phyloP scores from a whole-genome alignment of 2,329 filamentous ascomycete species.

The Botrytis fabae region DNA sequence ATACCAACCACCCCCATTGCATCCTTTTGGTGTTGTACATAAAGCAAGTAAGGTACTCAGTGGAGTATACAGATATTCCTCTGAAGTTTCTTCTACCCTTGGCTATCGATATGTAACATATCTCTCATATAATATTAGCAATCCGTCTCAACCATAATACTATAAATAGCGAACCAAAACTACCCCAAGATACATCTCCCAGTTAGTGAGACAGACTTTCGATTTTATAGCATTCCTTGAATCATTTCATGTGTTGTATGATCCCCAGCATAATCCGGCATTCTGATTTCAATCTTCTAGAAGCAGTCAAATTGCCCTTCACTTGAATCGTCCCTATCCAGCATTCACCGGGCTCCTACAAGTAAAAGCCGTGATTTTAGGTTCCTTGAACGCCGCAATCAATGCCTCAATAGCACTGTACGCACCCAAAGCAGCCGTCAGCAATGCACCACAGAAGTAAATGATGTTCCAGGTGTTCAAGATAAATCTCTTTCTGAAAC shows the following conservation, averaged over 20 bases:
- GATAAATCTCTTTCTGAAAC: conserved; percentile 27
- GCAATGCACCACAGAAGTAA: conserved; percentile 32
- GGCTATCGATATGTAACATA: not conserved
- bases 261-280: no score
- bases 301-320: not conserved
- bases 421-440: conserved; percentile 32
- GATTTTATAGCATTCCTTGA: not conserved
- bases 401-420: conserved; percentile 41
- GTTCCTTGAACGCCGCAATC: conserved; percentile 35
- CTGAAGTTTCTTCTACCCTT: not conserved
- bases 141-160: not conserved
- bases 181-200: not conserved
- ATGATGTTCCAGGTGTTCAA: conserved; percentile 31
- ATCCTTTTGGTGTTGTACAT: not conserved
- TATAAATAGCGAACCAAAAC: not conserved
- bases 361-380: conserved; percentile 32
- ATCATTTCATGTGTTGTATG: not conserved
- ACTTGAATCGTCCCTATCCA: not conserved
- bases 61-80: not conserved
- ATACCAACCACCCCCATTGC: not conserved
- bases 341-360: conserved; percentile 24
- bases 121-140: not conserved
- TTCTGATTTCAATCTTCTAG: not conserved
- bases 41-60: not conserved
- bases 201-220: not conserved